These are phyloP conservation scores for Crithidia bombi DNA, from an alignment of 208 protist genomes.

Conservation along the genomic window DNA sequence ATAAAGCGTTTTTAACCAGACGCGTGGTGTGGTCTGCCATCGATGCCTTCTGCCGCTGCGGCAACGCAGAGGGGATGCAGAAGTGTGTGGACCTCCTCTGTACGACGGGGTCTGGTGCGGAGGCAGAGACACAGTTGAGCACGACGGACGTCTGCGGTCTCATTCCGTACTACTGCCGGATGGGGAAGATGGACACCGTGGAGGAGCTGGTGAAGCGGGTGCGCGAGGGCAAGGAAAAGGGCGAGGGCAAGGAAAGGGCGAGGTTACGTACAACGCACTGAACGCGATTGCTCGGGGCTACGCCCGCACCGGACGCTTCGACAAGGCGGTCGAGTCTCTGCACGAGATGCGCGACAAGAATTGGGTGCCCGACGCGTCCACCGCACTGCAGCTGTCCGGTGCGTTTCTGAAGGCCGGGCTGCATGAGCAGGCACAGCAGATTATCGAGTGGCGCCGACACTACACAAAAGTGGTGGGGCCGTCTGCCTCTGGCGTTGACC, in stretches of 20 bases:
- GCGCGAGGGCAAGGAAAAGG: conserved; percentile 18
- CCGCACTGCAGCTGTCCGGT: conserved; percentile 72
- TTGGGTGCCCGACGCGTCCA: conserved; percentile 84
- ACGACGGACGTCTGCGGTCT: conserved; percentile 53
- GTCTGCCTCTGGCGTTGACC: background rate
- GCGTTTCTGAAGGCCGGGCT: conserved; percentile 87
- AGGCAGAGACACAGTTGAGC: conserved; percentile 20
- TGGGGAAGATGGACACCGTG: conserved; percentile 74
- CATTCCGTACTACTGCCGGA: conserved; percentile 86
- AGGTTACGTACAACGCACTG: conserved; percentile 66
- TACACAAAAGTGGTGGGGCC: conserved; percentile 62
- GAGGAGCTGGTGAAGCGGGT: conserved; percentile 63
- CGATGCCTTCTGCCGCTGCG: conserved; percentile 88
- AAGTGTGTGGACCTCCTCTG: conserved; percentile 57
- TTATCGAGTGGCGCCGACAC: conserved; percentile 86
- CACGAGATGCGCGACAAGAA: conserved; percentile 81
- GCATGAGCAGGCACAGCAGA: conserved; percentile 87
- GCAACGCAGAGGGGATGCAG: conserved; percentile 53
- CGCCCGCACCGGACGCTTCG: conserved; percentile 70
- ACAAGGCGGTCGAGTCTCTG: conserved; percentile 84
- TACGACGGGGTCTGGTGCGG: background rate
- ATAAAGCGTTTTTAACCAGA: conserved; percentile 45
- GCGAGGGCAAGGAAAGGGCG: conserved; percentile 36
- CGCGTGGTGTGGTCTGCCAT: conserved; percentile 76
- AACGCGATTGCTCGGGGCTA: conserved; percentile 87